Evolutionary conservation across 257 asterid genomes (phyloP).

Genomic region (Solanum piurae): DNA sequence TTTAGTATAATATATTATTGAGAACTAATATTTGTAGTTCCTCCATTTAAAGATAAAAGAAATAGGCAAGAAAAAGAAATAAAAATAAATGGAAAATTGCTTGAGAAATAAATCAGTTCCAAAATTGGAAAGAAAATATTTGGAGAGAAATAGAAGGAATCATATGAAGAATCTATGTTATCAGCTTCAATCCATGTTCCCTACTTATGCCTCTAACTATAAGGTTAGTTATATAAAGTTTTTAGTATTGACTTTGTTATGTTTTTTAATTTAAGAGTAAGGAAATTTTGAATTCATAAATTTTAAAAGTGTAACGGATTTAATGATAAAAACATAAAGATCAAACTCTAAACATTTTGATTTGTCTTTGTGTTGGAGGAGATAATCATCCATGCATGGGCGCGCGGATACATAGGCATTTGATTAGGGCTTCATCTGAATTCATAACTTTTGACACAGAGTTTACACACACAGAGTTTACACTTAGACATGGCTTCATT

Average conservation of each 20-base stretch:
- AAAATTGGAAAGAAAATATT: constrained; percentile 34
- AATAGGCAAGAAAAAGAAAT: too few relatives aligned
- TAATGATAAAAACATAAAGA: neutral
- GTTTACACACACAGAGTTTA: neutral
- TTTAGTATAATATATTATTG: neutral
- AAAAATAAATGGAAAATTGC: neutral
- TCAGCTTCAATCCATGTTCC: constrained; percentile 28
- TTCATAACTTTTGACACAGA: too few relatives aligned
- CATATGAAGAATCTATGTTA: constrained; percentile 28
- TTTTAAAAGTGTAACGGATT: too few relatives aligned
- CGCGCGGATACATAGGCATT: neutral
- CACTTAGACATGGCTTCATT: neutral
- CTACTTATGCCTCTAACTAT: constrained; percentile 10
- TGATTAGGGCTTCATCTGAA: neutral
- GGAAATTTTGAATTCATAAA: neutral
- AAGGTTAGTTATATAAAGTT: neutral
- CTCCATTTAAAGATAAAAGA: neutral
- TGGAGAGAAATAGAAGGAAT: constrained; percentile 42
- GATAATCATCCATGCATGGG: neutral
- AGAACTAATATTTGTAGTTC: neutral
- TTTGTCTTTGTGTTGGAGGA: neutral
- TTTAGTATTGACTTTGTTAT: neutral
- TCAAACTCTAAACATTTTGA: neutral
- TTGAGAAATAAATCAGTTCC: neutral
- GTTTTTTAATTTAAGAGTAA: neutral